Conservation (phyloP, 139 green algal genomes). For the Edaphochlamys debaryana region DNA sequence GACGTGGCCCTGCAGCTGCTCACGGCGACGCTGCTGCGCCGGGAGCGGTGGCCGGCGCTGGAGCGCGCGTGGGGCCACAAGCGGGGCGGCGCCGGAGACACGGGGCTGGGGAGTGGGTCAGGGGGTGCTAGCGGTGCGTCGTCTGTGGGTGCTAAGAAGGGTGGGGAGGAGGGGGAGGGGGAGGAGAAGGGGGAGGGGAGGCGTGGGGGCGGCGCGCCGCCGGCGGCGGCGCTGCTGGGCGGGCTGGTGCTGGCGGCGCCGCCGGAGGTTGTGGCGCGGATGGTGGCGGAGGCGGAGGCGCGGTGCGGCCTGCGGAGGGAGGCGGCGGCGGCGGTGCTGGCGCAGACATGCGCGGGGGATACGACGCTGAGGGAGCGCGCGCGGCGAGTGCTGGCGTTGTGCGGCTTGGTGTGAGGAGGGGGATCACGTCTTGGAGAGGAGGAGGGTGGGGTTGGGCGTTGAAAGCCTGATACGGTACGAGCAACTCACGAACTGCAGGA, state of each 20-base stretch:
- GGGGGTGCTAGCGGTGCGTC: too few species aligned
- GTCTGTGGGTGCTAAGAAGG: too few species aligned
- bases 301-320: constrained; percentile 14
- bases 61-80: constrained; percentile 1
- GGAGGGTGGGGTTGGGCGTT: too few species aligned
- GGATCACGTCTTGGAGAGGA: too few species aligned
- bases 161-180: too few species aligned
- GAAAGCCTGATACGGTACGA: too few species aligned
- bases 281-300: constrained; percentile 17
- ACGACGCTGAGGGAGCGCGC: constrained; percentile 39
- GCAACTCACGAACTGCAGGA: too few species aligned
- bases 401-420: constrained; percentile 4
- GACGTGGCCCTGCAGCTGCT: constrained; percentile 37
- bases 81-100: background rate
- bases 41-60: constrained; percentile 29
- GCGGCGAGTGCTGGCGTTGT: constrained; percentile 31
- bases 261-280: constrained; percentile 28
- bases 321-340: constrained; percentile 29
- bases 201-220: background rate
- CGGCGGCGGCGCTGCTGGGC: constrained; percentile 1
- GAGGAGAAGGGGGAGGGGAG: too few species aligned
- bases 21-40: constrained; percentile 1
- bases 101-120: too few species aligned
- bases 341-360: constrained; percentile 40
- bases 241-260: constrained; percentile 34